A percentile compares a stretch with the other conserved stretches of the same genome.
Evolutionary conservation across 306 rosid genomes (phyloP).

Genomic region (Luffa acutangula): DNA sequence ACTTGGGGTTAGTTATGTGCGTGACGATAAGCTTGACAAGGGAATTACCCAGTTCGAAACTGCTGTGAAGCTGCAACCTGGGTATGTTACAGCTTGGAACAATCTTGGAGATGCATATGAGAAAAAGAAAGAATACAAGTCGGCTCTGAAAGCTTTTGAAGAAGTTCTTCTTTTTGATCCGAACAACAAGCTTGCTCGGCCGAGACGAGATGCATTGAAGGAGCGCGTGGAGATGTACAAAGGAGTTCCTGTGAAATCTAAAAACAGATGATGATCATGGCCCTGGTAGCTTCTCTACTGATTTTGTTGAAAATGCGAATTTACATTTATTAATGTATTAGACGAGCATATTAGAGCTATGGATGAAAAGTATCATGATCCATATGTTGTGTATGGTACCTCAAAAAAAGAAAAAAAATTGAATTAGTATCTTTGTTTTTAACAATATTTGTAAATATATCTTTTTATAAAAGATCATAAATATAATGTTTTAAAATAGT

Average conservation of each 20-base stretch:
- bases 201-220: constrained; percentile 68
- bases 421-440: background rate
- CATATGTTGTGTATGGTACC: background rate
- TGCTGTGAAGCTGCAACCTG: constrained; percentile 90
- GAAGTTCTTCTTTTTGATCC: constrained; percentile 92
- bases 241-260: constrained; percentile 59
- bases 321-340: background rate
- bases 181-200: constrained; percentile 80
- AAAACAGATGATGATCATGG: constrained; percentile 33
- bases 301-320: constrained; percentile 5
- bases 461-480: background rate
- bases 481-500: background rate
- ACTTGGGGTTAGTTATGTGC: constrained; percentile 76
- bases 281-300: background rate
- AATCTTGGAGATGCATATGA: constrained; percentile 96
- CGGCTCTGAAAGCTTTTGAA: constrained; percentile 87
- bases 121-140: constrained; percentile 53
- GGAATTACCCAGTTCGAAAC: constrained; percentile 78
- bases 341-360: background rate
- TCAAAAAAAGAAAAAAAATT: background rate
- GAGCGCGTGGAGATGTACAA: constrained; percentile 43
- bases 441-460: background rate
- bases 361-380: background rate
- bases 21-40: constrained; percentile 75
- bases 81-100: constrained; percentile 97